Evolutionary conservation across 352 stramenopile genomes (phyloP), one percentile per base, ranked within the genome.

Genomic region (Globisporangium nodosum): DNA sequence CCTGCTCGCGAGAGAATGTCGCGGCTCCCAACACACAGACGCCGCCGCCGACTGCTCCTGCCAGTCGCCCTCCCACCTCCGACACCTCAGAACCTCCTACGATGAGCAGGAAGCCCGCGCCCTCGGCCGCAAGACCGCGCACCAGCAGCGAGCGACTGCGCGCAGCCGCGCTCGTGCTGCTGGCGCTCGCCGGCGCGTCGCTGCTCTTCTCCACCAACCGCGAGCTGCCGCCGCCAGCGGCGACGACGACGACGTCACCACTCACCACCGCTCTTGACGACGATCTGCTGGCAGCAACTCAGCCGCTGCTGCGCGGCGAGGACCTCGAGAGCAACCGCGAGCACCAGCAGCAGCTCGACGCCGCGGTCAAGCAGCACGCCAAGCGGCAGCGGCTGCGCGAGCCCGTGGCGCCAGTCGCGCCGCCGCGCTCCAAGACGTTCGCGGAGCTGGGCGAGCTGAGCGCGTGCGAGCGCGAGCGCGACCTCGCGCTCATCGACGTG

Each of bases 401-500:
- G 45, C 21, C 27, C 4, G 48, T 40, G 18, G 27, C 24, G 48
- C 27, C 48, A 8, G 27, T 52, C 1, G 48, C 27, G 0, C 30
- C 48, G 6, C 27, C 30, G 27, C 27, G 12, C 30, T 21, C 27
- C 24, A 59, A 52, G 31, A 52, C 54, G 3, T 37, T 49, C 21
- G 45, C 27, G 7, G 54, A 60, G 54, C 54, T 60, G 13, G 33
- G 39, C 3, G n/a, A 30, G 7, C 58, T 55, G 8, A 47, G 43
- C 18, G 3, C 35, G 31, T 63, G 58, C 40, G 42, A 63, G 16
- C 49, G 52, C 16, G 50, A 61, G 56, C 56, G 56, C 37, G 56
- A 31, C 0, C 49, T 54, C 4, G 40, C 48, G 39, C 56, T 61
- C 56, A 35, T 61, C 12, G 56, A 61, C 47, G 39, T 31, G 16